Percentiles rank a stretch among this genome's conserved stretches.
These are phyloP conservation scores for Chondrus crispus DNA, from an alignment of 23 red algal genomes.

Conservation along the genomic window DNA sequence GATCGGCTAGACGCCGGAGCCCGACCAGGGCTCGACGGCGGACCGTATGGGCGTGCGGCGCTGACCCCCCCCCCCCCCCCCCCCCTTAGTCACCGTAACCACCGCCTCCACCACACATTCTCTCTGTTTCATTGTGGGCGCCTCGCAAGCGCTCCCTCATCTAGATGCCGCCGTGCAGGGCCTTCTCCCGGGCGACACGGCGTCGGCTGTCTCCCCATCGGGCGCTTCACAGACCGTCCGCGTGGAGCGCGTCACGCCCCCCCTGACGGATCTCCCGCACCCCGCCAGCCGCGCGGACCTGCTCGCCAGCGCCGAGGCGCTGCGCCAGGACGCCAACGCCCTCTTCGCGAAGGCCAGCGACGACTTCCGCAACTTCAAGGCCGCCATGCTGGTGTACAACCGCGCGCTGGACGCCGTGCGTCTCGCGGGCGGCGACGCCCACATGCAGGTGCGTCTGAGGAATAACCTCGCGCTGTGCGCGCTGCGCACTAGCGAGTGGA, in stretches of 20 bases:
- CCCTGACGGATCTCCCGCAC: background rate
- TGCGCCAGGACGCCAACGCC: conserved; percentile 29
- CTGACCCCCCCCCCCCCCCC: background rate
- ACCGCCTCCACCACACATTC: background rate
- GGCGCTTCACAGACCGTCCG: background rate
- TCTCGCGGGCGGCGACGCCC: background rate
- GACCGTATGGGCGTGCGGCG: no score
- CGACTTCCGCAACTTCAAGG: conserved; percentile 21
- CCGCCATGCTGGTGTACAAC: conserved; percentile 10
- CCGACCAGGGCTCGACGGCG: no score
- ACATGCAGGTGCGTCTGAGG: background rate
- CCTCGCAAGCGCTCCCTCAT: background rate
- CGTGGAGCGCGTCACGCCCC: background rate
- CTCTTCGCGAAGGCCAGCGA: background rate
- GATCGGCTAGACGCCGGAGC: no score
- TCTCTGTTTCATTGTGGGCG: background rate
- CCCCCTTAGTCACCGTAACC: background rate
- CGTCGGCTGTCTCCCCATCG: background rate
- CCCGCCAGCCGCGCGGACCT: background rate
- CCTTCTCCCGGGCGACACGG: background rate
- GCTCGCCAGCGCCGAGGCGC: background rate
- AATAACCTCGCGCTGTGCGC: conserved; percentile 40
- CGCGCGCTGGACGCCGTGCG: conserved; percentile 11
- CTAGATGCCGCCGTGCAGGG: background rate
- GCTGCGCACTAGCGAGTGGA: conserved; percentile 19